A percentile compares a stretch with the other conserved stretches of the same genome.
Evolutionary conservation across 2,329 filamentous ascomycete species (phyloP).

Genomic region (Tolypocladium amazonense): DNA sequence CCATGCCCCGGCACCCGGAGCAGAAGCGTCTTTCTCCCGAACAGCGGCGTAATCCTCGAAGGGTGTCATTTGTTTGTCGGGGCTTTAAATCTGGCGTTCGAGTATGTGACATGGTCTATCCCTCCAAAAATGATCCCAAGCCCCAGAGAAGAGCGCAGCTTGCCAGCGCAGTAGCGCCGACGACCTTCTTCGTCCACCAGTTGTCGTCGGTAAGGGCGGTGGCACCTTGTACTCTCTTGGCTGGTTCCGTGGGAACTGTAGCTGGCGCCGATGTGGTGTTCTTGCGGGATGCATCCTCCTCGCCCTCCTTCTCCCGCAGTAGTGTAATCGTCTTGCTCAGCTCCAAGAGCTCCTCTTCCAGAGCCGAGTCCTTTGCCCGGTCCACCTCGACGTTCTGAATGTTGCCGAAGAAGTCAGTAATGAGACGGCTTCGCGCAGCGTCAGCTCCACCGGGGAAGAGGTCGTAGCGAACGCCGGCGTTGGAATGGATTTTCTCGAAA

Average conservation of each 20-base stretch:
- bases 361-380: constrained; percentile 42
- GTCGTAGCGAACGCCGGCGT: constrained; percentile 88
- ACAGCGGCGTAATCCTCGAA: too few relatives aligned
- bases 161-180: constrained; percentile 51
- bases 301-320: constrained; percentile 37
- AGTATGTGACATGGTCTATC: neutral
- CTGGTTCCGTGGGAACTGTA: constrained; percentile 15
- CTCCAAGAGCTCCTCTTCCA: constrained; percentile 66
- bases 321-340: constrained; percentile 57
- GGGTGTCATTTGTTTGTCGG: neutral
- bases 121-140: constrained; percentile 41
- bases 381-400: constrained; percentile 95
- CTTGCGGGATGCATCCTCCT: constrained; percentile 24
- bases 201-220: constrained; percentile 55
- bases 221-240: constrained; percentile 24
- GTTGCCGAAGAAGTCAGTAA: constrained; percentile 98
- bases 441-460: constrained; percentile 80
- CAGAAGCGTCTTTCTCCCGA: neutral
- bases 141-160: constrained; percentile 52
- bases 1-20: neutral
- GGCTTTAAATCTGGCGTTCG: too few relatives aligned
- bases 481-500: constrained; percentile 84
- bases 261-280: constrained; percentile 16
- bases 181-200: constrained; percentile 56
- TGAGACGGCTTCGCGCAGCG: constrained; percentile 64